Evolutionary conservation across 257 asterid species (phyloP).

Genomic region (Coffea canephora): DNA sequence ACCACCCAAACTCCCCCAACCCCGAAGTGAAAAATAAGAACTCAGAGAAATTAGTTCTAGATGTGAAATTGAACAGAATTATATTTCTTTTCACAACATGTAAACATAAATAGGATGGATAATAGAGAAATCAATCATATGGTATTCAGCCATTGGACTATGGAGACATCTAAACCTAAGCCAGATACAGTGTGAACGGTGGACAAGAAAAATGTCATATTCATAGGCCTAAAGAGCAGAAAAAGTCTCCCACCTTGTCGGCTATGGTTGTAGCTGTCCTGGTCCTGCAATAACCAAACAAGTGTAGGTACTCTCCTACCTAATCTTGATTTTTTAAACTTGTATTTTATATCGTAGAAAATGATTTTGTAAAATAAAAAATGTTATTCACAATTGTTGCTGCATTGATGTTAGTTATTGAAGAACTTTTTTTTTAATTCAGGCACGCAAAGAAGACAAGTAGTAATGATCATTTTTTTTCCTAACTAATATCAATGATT

Average conservation of each 20-base stretch:
- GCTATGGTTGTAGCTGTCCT: not conserved
- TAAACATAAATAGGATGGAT: too few species aligned
- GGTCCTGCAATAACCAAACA: not conserved
- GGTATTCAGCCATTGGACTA: too few species aligned
- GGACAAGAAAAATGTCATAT: too few species aligned
- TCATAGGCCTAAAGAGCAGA: not conserved
- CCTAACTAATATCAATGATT: not conserved
- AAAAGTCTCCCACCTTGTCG: not conserved
- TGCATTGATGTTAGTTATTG: not conserved
- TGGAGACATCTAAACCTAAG: too few species aligned
- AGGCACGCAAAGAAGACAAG: not conserved
- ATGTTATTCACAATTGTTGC: not conserved
- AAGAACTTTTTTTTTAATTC: not conserved
- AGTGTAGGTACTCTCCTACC: not conserved
- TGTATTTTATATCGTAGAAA: not conserved
- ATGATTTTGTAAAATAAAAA: not conserved
- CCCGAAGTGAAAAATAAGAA: too few species aligned
- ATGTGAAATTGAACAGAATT: too few species aligned
- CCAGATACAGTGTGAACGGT: too few species aligned
- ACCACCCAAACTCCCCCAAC: too few species aligned
- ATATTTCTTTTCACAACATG: too few species aligned
- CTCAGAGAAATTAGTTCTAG: too few species aligned
- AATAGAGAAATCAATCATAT: too few species aligned
- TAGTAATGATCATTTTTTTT: not conserved
- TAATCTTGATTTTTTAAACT: not conserved